These are phyloP conservation scores for Polyporus tsugae DNA, from an alignment of 1,284 basidiomycete species.

Conservation along the genomic window DNA sequence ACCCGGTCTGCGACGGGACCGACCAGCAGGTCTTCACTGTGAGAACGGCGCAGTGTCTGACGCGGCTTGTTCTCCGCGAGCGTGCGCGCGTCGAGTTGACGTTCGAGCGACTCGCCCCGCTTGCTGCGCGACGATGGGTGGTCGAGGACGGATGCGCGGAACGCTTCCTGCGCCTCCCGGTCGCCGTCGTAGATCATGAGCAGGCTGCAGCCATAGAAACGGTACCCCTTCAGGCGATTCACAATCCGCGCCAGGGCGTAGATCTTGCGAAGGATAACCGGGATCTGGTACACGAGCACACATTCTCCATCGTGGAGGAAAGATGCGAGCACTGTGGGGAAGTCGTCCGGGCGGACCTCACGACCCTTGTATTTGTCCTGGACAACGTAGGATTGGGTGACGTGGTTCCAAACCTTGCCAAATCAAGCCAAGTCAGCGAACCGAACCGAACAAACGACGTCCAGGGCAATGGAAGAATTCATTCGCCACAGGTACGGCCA, in stretches of 20 bases:
- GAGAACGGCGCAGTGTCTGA: constrained; percentile 68
- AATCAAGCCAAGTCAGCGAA: constrained; percentile 30
- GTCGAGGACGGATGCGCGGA: constrained; percentile 66
- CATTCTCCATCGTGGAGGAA: constrained; percentile 90
- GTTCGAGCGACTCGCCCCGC: constrained; percentile 81
- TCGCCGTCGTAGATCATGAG: constrained; percentile 99
- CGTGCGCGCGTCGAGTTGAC: constrained; percentile 42
- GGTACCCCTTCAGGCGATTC: constrained; percentile 87
- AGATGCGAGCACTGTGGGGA: constrained; percentile 80
- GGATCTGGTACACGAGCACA: constrained; percentile 92
- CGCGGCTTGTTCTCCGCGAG: constrained; percentile 31
- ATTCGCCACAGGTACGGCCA: constrained; percentile 15
- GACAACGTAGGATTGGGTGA: constrained; percentile 83
- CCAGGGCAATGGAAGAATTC: not conserved
- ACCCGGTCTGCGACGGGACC: constrained; percentile 70
- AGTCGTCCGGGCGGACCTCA: constrained; percentile 87
- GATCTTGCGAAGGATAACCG: constrained; percentile 89
- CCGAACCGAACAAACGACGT: not conserved
- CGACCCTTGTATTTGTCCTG: constrained; percentile 98
- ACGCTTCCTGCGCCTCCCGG: constrained; percentile 82
- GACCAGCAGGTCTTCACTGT: constrained; percentile 77
- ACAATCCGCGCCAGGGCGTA: constrained; percentile 95
- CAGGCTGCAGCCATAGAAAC: constrained; percentile 98
- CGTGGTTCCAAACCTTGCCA: constrained; percentile 88
- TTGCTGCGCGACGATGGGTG: constrained; percentile 76